A percentile compares a stretch with the other conserved stretches of the same genome.
Conservation (phyloP, 2,329 filamentous ascomycete genomes). For the Botrytis fabae region DNA sequence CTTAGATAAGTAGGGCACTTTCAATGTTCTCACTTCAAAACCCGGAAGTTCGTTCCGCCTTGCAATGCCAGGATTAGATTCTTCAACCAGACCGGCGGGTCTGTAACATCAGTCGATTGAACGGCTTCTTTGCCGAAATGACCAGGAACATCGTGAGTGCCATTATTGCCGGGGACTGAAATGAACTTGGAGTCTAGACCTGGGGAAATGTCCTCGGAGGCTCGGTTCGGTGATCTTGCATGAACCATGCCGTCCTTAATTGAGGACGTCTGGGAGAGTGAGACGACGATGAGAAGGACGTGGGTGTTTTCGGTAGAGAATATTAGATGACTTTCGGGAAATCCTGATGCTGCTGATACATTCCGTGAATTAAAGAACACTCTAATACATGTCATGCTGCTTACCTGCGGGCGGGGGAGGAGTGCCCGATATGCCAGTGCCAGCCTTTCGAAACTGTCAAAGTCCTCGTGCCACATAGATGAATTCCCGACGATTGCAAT, state of each 20-base stretch:
- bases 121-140: neutral
- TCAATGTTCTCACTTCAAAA: neutral
- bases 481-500: neutral
- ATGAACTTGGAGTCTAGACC: neutral
- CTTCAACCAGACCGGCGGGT: conserved; percentile 7
- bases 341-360: neutral
- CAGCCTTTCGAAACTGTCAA: neutral
- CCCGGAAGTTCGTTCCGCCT: neutral
- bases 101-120: conserved; percentile 7
- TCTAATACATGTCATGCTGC: neutral
- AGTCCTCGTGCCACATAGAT: neutral
- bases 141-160: neutral
- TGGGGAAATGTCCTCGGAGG: neutral
- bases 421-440: neutral
- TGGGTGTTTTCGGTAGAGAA: neutral
- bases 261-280: neutral
- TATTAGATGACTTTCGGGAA: neutral
- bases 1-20: neutral
- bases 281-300: neutral
- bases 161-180: neutral
- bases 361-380: neutral
- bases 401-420: neutral
- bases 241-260: neutral
- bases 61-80: neutral
- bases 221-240: neutral